Percentiles rank a stretch among this genome's conserved stretches.
phyloP scores from a whole-genome alignment of 2,329 filamentous ascomycete species.

The Colletotrichum liriopes region DNA sequence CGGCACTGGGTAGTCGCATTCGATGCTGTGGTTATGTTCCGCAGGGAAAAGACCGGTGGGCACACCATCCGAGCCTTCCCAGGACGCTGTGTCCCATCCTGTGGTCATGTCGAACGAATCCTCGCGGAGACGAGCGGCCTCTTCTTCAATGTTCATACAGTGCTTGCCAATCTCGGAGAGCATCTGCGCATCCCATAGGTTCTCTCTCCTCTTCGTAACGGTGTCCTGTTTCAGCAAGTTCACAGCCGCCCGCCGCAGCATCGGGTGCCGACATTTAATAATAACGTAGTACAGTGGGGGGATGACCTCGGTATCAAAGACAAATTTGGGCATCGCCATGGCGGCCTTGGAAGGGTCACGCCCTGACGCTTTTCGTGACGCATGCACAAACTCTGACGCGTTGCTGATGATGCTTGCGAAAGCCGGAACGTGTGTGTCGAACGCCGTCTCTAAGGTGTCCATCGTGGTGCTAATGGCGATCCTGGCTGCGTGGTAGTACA shows the following conservation, averaged over 20 bases:
- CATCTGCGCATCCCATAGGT: conserved; percentile 56
- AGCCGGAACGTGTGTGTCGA: conserved; percentile 52
- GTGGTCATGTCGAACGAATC: not conserved
- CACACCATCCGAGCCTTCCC: conserved; percentile 17
- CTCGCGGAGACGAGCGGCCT: conserved; percentile 4
- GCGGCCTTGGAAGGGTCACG: conserved; percentile 41
- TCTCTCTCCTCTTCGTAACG: conserved; percentile 54
- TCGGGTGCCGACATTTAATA: conserved; percentile 59
- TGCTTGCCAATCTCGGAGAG: conserved; percentile 53
- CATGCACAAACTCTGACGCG: conserved; percentile 43
- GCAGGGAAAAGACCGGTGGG: not conserved
- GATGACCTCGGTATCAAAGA: conserved; percentile 60
- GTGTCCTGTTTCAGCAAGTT: conserved; percentile 53
- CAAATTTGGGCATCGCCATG: conserved; percentile 49
- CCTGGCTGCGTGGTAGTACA: conserved; percentile 54
- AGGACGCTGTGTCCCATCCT: conserved; percentile 19
- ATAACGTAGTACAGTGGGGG: conserved; percentile 60
- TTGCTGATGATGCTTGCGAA: conserved; percentile 57
- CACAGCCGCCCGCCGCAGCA: conserved; percentile 56
- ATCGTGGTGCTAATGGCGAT: conserved; percentile 55
- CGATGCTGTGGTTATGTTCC: not conserved
- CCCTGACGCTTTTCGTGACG: conserved; percentile 15
- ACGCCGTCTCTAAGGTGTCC: conserved; percentile 51
- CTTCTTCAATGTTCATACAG: conserved; percentile 57
- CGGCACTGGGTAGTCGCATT: conserved; percentile 2